Conservation (phyloP, 495 filamentous ascomycete species). For the Evansstolkia leycettana region DNA sequence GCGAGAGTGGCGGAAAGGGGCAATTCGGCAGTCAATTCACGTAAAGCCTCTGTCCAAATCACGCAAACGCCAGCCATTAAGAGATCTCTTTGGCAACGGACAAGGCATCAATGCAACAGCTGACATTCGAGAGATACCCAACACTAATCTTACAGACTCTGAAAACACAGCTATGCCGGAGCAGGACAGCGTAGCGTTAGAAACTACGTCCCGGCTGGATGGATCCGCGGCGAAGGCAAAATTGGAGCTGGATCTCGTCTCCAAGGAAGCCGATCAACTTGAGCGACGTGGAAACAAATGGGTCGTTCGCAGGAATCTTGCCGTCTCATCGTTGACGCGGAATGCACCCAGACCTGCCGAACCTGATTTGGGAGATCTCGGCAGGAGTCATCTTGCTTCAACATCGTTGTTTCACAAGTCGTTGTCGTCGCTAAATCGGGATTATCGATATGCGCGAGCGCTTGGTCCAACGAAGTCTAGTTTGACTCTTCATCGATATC, state of each 20-base stretch:
- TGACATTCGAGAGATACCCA: constrained; percentile 2
- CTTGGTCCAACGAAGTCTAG: constrained; percentile 9
- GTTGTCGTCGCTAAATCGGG: constrained; percentile 15
- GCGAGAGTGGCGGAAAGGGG: constrained; percentile 64
- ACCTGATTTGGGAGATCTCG: constrained; percentile 19
- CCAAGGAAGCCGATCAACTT: constrained; percentile 4
- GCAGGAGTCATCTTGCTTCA: constrained; percentile 6
- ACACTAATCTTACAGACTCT: constrained; percentile 1
- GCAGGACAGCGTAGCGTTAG: background rate
- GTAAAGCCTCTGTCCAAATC: constrained; percentile 10
- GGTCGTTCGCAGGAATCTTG: constrained; percentile 24
- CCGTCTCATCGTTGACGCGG: constrained; percentile 21
- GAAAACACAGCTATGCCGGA: background rate
- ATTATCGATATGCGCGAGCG: constrained; percentile 9
- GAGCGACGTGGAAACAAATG: constrained; percentile 20
- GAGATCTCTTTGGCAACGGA: constrained; percentile 8
- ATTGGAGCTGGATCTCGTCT: background rate
- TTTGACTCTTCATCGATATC: constrained; percentile 27
- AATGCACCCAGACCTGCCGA: constrained; percentile 25
- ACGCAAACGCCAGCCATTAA: constrained; percentile 11
- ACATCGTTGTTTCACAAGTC: constrained; percentile 16
- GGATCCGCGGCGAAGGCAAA: no score
- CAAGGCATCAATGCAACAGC: constrained; percentile 5
- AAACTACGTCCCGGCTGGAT: no score
- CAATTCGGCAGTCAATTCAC: constrained; percentile 36